These are phyloP conservation scores for Paramecium tetraurelia DNA, from an alignment of 73 alveolate species.

Conservation along the genomic window DNA sequence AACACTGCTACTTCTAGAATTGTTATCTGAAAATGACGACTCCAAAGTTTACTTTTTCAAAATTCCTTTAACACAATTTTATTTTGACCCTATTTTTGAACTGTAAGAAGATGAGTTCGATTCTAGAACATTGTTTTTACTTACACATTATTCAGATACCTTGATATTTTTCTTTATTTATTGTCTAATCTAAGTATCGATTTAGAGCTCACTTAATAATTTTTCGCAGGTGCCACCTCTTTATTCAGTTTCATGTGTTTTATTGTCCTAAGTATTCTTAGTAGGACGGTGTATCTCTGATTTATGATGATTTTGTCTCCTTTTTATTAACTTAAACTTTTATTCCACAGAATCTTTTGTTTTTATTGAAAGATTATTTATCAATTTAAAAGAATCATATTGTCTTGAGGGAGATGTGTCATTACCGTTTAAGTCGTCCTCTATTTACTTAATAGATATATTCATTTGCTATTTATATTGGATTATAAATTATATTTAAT, in stretches of 20 bases:
- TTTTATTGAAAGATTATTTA: not conserved
- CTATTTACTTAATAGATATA: not conserved
- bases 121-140: not conserved
- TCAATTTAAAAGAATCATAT: not conserved
- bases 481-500: not conserved
- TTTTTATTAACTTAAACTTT: not conserved
- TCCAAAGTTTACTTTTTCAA: not conserved
- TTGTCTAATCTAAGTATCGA: not conserved
- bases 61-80: not conserved
- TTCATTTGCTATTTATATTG: not conserved
- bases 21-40: not conserved
- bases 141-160: not conserved
- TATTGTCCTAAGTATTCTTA: not conserved
- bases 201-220: not conserved
- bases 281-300: not conserved
- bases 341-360: not conserved
- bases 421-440: not conserved
- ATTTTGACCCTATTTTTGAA: not conserved
- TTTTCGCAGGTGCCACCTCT: not conserved
- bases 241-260: not conserved
- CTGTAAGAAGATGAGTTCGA: not conserved
- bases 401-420: not conserved
- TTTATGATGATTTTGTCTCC: constrained; percentile 16
- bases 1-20: not conserved
- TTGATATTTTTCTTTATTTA: not conserved